Evolutionary conservation across 1,139 yeast genomes (phyloP).

Genomic region (Candida sanyaensis): DNA sequence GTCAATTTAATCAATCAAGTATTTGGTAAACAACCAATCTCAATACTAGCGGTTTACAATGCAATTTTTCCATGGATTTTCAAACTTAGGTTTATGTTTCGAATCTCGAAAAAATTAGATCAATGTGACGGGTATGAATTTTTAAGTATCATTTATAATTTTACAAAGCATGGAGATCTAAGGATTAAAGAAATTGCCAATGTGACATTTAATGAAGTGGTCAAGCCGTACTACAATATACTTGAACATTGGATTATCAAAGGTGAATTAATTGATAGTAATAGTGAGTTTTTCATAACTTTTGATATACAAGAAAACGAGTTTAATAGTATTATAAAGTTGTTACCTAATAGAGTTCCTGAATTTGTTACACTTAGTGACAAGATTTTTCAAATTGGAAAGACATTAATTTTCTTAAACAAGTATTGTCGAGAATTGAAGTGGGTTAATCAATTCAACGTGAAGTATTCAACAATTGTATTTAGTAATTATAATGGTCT

Average conservation of each 20-base stretch:
- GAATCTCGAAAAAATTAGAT: constrained; percentile 37
- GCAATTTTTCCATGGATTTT: constrained; percentile 48
- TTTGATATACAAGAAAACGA: constrained; percentile 31
- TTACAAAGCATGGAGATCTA: constrained; percentile 65
- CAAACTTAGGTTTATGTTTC: constrained; percentile 57
- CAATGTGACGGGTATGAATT: constrained; percentile 53
- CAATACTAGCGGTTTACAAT: constrained; percentile 44
- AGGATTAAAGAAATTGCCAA: constrained; percentile 45
- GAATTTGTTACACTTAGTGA: constrained; percentile 48
- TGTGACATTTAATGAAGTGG: constrained; percentile 48
- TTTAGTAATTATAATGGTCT: constrained; percentile 31
- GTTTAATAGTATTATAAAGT: constrained; percentile 39
- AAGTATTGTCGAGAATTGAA: constrained; percentile 53
- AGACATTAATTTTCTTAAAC: constrained; percentile 68
- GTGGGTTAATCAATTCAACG: constrained; percentile 41
- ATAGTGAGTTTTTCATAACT: constrained; percentile 70
- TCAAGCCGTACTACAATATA: constrained; percentile 64
- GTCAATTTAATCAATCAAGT: constrained; percentile 55
- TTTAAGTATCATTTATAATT: constrained; percentile 52
- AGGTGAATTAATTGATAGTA: constrained; percentile 61
- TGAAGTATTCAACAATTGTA: constrained; percentile 36
- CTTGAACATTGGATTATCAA: constrained; percentile 67
- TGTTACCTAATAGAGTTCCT: constrained; percentile 53
- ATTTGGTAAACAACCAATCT: constrained; percentile 33
- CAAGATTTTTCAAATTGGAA: constrained; percentile 74